phyloP scores from a whole-genome alignment of 352 stramenopile species.

The Aphanomyces invadans region DNA sequence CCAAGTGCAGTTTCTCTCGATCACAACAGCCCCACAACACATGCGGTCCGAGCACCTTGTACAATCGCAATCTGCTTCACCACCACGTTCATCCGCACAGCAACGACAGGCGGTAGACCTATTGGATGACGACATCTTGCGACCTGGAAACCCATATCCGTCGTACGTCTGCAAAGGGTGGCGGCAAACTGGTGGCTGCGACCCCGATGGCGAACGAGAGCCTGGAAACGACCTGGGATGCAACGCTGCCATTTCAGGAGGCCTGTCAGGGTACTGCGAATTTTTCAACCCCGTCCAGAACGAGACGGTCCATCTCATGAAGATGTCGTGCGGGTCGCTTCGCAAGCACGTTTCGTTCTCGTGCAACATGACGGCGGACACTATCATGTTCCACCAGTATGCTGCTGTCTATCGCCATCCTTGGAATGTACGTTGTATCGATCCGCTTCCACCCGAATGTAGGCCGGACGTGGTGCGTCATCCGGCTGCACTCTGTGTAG shows the following conservation, averaged over 20 bases:
- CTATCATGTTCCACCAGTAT: conserved; percentile 24
- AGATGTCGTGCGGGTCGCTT: conserved; percentile 33
- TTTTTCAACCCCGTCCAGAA: conserved; percentile 35
- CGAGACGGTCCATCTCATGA: conserved; percentile 33
- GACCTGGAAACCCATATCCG: not conserved
- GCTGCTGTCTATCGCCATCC: conserved; percentile 1
- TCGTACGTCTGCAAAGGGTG: conserved; percentile 35
- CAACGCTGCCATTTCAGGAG: conserved; percentile 27
- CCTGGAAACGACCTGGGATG: conserved; percentile 29
- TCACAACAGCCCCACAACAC: no score
- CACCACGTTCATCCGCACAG: no score
- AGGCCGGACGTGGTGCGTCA: not conserved
- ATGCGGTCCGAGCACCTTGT: no score
- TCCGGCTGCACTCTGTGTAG: not conserved
- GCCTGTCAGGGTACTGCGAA: conserved; percentile 44
- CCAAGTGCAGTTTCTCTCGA: no score
- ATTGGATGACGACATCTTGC: not conserved
- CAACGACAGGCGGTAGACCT: no score
- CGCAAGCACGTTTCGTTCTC: conserved; percentile 31
- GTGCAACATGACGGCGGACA: conserved; percentile 36
- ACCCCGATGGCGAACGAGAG: conserved; percentile 34
- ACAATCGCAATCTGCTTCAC: no score
- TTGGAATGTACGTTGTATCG: conserved; percentile 4
- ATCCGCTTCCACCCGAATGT: not conserved
- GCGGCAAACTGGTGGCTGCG: conserved; percentile 39